Base-by-base conservation (phyloP, 1,284 basidiomycete species). In the Megacollybia platyphylla region DNA sequence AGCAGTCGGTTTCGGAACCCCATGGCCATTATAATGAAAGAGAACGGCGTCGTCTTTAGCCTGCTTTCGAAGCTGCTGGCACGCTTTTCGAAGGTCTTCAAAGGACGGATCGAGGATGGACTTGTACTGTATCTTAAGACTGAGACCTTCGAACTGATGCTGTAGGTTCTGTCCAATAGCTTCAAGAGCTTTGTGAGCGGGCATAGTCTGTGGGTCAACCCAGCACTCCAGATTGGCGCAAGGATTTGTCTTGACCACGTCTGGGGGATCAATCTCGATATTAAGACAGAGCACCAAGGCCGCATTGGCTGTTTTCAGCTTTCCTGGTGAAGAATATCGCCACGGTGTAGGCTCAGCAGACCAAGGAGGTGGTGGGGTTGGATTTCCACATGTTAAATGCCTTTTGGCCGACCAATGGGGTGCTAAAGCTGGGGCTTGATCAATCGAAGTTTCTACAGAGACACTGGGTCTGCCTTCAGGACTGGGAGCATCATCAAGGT, bases 21-120 rank as follows among this genome's bases (percentile, higher is more conserved):
- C 94, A 51, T 97, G 96, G 2, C 94, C 96, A 54, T 98, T 98
- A 68, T 98, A 98, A 64, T 98, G 93, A 63, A 97, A 97, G 30
- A 97, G 69, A 8, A 92, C 83, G 1, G 96, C 83, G 56, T 98
- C 96, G 42, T 94, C 88, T 57, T 92, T 90, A 2, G 94, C 91
- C 42, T 83, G 79, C 55, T 87, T 87, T 44, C 94, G 80, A 41
- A 96, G 64, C 29, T 76, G 80, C 46, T 84, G 75, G 57, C 92
- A 97, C 55, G 92, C 89, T 44, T 87, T 83, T 56, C 89, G 87
- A 36, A 94, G 75, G 54, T 98, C 94, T 55, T 97, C 93, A 49
- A 94, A 85, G 1, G 89, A 87, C 7, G 96, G 96, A 57, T 98
- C 94, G 20, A 97, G 73, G 52, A 92, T 88, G 24, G 85, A 81